Base-by-base conservation (phyloP, 306 rosid species). In the Canavalia gladiata region DNA sequence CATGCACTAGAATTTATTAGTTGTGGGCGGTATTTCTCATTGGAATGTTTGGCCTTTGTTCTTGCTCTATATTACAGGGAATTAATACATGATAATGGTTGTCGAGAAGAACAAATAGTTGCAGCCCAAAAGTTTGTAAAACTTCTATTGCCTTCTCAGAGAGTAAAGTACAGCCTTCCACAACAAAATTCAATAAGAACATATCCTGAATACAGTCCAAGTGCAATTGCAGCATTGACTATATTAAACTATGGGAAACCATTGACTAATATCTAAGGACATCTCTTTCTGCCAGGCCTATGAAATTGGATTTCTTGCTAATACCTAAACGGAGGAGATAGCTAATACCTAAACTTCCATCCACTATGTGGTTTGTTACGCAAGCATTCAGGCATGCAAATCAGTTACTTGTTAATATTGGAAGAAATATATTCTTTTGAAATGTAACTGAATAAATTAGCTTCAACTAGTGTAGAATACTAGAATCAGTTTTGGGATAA, bases 141-240 rank as follows among this genome's bases (percentile, higher is more conserved):
- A 78, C 96, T 93, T 72, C 72, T 95, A n/a, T 68, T 77, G 13
- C 93, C 97, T 49, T 84, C 90, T 11, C 81, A 90, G 73, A 56
- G 71, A 55, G 72, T 34, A 62, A 58, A 64, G 33, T 75, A 63
- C 11, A 77, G 51, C 81, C 58, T 73, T 49, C 59, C 42, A 49
- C 78, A 55, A 7, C 85, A 51, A 83, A 69, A 75, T 45, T 77
- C 58, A 51, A 18, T 18, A 18, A 54, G 78, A 45, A 47, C 80
- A 43, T 71, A 58, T 85, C 56, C 86, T 42, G 67, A 70, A 39
- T 64, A 47, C 77, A 72, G 89, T 35, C 94, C 99, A 10, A 95
- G 97, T 83, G 75, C 68, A 80, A 43, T 90, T 80, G 99, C 98
- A 76, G 99, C 98, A 65, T 81, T 79, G 37, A 78, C 89, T 76